Evolutionary conservation across 805 yeast species (phyloP).

Genomic region (Metschnikowia aberdeeniae): DNA sequence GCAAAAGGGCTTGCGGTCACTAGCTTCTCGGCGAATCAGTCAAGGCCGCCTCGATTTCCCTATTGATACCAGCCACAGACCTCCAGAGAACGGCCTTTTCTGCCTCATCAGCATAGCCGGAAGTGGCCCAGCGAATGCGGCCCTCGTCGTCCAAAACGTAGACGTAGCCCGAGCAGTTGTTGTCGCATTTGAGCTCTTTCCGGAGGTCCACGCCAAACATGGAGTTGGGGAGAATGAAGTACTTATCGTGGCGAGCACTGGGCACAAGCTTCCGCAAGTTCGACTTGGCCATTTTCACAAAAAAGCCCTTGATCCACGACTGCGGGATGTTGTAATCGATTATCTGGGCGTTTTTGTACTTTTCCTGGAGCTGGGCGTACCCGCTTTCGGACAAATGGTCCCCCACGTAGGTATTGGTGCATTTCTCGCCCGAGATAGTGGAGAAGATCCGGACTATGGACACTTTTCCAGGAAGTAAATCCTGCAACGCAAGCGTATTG

Average conservation of each 20-base stretch:
- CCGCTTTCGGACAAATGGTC: constrained; percentile 41
- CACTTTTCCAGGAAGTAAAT: constrained; percentile 45
- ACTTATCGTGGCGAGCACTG: constrained; percentile 48
- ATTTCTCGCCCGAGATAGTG: constrained; percentile 65
- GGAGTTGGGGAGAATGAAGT: constrained; percentile 60
- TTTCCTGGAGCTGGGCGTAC: constrained; percentile 33
- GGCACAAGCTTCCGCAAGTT: constrained; percentile 45
- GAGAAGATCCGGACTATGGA: constrained; percentile 65
- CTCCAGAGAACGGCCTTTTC: constrained; percentile 66
- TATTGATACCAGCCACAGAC: constrained; percentile 55
- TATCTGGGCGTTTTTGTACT: constrained; percentile 58
- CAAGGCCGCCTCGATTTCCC: constrained; percentile 29
- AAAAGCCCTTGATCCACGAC: constrained; percentile 59
- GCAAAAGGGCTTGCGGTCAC: too few species aligned
- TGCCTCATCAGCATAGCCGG: constrained; percentile 71
- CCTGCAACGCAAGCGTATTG: constrained; percentile 33
- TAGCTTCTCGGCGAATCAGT: too few species aligned
- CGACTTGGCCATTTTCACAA: constrained; percentile 45
- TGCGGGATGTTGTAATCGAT: constrained; percentile 77
- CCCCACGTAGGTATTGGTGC: constrained; percentile 58
- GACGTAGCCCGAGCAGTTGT: constrained; percentile 78
- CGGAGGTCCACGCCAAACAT: constrained; percentile 55
- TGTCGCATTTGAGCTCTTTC: constrained; percentile 60
- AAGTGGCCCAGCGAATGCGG: constrained; percentile 85
- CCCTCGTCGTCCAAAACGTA: constrained; percentile 72